Base-by-base conservation (phyloP, 2,329 filamentous ascomycete genomes). In the Boeremia lycopersici region DNA sequence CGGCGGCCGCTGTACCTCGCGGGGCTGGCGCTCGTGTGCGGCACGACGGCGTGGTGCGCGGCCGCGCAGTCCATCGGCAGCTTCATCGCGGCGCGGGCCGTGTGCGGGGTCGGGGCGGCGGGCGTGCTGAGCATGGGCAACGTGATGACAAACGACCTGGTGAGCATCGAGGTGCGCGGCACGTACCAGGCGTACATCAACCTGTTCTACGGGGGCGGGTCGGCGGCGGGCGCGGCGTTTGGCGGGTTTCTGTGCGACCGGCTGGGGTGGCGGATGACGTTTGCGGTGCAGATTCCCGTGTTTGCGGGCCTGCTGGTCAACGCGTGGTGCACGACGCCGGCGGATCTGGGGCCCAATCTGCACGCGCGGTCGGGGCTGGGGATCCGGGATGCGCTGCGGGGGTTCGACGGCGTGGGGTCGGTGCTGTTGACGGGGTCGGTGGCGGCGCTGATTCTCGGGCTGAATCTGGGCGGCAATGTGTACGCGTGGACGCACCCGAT, bases 211-310 rank as follows among this genome's bases (percentile, higher is more conserved):
- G 88, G 87, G 2, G 67, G 76, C 9, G 77, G 76, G 6, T 69
- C 71, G 19, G 73, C 72, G 6, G 76, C 85, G 2, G 89, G 89
- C 2, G 88, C 88, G 1, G 88, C 88, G 0, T 78, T 89, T 6
- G 89, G 89, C 12, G 89, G 89, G 1, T 79, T 86, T 47, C 84
- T 92, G 67, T 87, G 87, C 23, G 88, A 91, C 65, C 79, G 77
- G 30, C 73, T 91, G 1, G 89, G 89, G 28, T 92, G 89, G 89
- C 79, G 89, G 36, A 89, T 86, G 86, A 87, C 88, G 51, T 91
- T 84, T 64, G 75, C 76, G 23, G 72, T 83, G 9, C 81, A 84
- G 54, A 73, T 83, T 11, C 81, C 81, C 0, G 72, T 79, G 39
- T 77, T 83, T 43, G 65, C 82, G 8, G 48, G 77, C 19, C 73